These are phyloP conservation scores for Oryza meridionalis DNA, from an alignment of 176 grass and related monocot genomes.

Conservation along the genomic window DNA sequence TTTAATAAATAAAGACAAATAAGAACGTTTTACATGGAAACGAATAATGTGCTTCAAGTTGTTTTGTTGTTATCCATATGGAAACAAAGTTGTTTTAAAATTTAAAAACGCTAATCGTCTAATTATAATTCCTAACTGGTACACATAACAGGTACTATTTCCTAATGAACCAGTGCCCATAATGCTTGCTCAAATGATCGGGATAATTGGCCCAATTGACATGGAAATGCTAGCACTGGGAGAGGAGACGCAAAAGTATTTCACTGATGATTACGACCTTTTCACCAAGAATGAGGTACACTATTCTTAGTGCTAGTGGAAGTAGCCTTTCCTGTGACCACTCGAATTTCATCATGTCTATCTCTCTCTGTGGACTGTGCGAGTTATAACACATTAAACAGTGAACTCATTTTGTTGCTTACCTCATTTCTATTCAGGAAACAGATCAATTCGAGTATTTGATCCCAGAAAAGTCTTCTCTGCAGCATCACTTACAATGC, in stretches of 20 bases:
- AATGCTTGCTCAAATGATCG: slow-evolving; percentile 89
- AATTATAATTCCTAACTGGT: slow-evolving; percentile 6
- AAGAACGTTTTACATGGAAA: neutral
- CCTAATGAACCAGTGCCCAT: slow-evolving; percentile 74
- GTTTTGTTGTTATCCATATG: neutral
- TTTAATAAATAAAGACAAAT: neutral
- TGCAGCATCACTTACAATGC: slow-evolving; percentile 61
- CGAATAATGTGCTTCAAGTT: slow-evolving; percentile 23
- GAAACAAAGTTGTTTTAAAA: neutral
- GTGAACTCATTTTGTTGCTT: slow-evolving; percentile 5
- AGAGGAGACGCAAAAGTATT: slow-evolving; percentile 74
- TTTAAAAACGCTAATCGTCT: slow-evolving; percentile 9
- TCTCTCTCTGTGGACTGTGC: neutral
- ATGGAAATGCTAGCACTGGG: slow-evolving; percentile 89
- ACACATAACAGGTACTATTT: slow-evolving; percentile 82
- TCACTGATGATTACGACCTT: slow-evolving; percentile 83
- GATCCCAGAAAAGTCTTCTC: slow-evolving; percentile 75
- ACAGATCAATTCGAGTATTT: slow-evolving; percentile 74
- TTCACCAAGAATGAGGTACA: slow-evolving; percentile 83
- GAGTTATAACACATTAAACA: slow-evolving; percentile 12
- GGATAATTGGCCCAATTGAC: slow-evolving; percentile 82
- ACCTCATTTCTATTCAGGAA: slow-evolving; percentile 59
- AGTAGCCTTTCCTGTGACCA: neutral
- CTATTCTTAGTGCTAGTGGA: slow-evolving; percentile 26
- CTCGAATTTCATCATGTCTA: neutral